Percentiles rank a stretch among this genome's conserved stretches.
phyloP scores from a whole-genome alignment of 768 basidiomycete species.

The Pilatotrama ljubarskyi region DNA sequence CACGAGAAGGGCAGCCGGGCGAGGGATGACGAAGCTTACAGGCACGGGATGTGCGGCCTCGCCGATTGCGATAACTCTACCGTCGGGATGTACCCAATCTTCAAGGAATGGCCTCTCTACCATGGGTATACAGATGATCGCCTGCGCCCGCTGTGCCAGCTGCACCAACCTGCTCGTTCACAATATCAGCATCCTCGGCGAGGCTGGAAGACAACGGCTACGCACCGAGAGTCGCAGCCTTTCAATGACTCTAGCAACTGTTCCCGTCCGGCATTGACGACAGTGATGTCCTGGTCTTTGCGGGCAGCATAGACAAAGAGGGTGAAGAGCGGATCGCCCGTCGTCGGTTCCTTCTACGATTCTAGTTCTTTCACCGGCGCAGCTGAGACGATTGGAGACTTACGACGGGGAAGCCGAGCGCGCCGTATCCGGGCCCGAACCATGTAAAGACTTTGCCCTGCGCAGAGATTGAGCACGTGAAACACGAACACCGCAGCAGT shows the following conservation, averaged over 20 bases:
- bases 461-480: not conserved
- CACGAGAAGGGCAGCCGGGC: not conserved
- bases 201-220: not conserved
- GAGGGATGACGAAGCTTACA: slow-evolving; percentile 15
- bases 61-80: slow-evolving; percentile 31
- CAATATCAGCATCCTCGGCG: not conserved
- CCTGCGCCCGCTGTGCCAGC: slow-evolving; percentile 14
- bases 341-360: not conserved
- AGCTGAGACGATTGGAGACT: not conserved
- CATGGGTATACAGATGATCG: slow-evolving; percentile 12
- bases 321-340: slow-evolving; percentile 6
- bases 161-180: slow-evolving; percentile 16
- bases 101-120: slow-evolving; percentile 24
- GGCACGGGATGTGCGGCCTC: slow-evolving; percentile 36
- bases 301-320: slow-evolving; percentile 5
- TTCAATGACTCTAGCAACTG: slow-evolving; percentile 15
- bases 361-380: not conserved
- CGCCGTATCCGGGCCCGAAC: slow-evolving; percentile 17
- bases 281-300: not conserved
- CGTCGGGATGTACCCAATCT: slow-evolving; percentile 33
- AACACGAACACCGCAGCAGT: no score
- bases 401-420: slow-evolving; percentile 19
- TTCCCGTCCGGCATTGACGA: not conserved
- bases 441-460: slow-evolving; percentile 18
- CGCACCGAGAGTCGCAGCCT: slow-evolving; percentile 23